phyloP scores from a whole-genome alignment of 306 rosid genomes.

The Elaeagnus macrophylla region DNA sequence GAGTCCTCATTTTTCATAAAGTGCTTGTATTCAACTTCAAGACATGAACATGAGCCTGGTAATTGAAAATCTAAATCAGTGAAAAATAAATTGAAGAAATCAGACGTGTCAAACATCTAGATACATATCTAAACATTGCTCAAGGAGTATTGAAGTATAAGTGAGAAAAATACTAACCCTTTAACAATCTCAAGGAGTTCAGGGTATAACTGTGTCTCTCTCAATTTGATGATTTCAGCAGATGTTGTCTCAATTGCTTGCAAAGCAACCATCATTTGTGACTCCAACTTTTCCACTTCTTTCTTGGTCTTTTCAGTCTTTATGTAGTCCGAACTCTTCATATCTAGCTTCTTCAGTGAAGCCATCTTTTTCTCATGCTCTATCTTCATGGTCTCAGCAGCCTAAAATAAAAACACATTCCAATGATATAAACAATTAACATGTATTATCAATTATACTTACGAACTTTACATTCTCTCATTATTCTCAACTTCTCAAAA shows the following conservation, averaged over 20 bases:
- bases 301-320: constrained; percentile 85
- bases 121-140: no score
- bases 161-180: constrained; percentile 57
- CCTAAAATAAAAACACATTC: constrained; percentile 32
- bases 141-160: background rate
- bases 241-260: constrained; percentile 89
- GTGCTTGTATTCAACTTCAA: no score
- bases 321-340: constrained; percentile 78
- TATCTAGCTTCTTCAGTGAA: constrained; percentile 65
- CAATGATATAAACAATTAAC: no score
- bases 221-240: constrained; percentile 64
- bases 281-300: constrained; percentile 83
- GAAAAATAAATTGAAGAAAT: no score
- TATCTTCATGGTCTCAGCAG: constrained; percentile 57
- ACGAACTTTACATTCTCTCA: no score
- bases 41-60: no score
- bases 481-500: no score
- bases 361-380: constrained; percentile 71
- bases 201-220: constrained; percentile 80
- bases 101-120: no score
- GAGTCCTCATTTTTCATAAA: no score
- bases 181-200: constrained; percentile 79
- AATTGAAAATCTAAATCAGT: no score
- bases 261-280: constrained; percentile 85
- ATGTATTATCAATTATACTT: no score